Base-by-base conservation (phyloP, 2,329 filamentous ascomycete genomes). In the Aspergillus bombycis region DNA sequence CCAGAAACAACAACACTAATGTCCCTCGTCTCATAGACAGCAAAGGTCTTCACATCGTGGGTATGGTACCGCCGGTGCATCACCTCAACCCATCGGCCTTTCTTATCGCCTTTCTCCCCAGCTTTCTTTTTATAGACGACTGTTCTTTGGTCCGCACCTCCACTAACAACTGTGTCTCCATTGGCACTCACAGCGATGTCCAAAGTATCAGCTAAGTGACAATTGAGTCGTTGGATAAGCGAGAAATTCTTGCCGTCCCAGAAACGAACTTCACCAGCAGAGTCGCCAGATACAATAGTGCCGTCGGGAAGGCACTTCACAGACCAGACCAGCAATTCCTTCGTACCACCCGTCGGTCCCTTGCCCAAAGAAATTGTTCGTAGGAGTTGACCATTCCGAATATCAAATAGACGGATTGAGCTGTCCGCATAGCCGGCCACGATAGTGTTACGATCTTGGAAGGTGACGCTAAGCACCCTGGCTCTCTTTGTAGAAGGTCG, bases 401-500 rank as follows among this genome's bases (percentile, higher is more conserved):
- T 90, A 75, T 98, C 93, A 79, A 94, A 96, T 59, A 95, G 87
- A 66, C 94, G 90, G 68, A 99, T 95, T n/a, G 89, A 92, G 78
- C 93, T 94, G 80, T 99, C 94, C n/a, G 93, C 94, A 77, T 95
- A 98, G 26, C 95, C 95, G 41, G 94, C 93, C 48, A 97, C 88
- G 63, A 94, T 89, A 38, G 89, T 88, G 72, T 94, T 87, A 62
- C 91, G 88, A 68, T 91, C 90, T 79, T 97, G 93, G 80, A 96
- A 99, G 28, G 91, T 88, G 67, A 99, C 89, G 80, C 93, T 97
- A 72, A 98, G 88, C 74, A 96, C 94, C 72, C 94, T 90, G 38
- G 92, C 89, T 79, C 91, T 94, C 81, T 94, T 96, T 34, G 90
- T 90, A 2, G 91, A 89, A 2, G 92, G 90, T 67, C 92, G 85